Base-by-base conservation (phyloP, 257 asterid species). In the Scutellaria minor region DNA sequence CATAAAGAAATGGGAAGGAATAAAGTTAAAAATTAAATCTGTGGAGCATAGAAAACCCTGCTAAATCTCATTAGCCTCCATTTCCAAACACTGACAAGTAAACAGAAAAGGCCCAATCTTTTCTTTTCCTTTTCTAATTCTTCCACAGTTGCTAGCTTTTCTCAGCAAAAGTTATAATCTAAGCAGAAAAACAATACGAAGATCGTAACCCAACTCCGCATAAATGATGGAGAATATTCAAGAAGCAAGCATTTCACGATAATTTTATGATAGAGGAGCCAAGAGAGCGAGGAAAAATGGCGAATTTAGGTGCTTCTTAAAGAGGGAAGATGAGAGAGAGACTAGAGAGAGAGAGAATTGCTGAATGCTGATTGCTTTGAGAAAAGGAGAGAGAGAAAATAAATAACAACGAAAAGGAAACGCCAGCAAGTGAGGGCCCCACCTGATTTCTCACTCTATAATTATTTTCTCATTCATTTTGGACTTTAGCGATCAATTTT, bases 51-150 rank as follows among this genome's bases (percentile, higher is more conserved):
- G 12, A 64, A 77, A 56, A 52, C 61, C 48, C 79, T 78, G 80
- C 73, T 81, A 78, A 77, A 85, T 79, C 80, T 85, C 90, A 77
- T 83, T 63, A 41, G 86, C 88, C 71, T 85, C 88, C 88, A 85
- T 85, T 73, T 77, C 3, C 46, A 39, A 65, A 77, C 69, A 54
- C 64, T 51, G 54, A 64, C 63, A 18, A 9, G 37, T 6, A 78
- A 62, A 54, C 31, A 73, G n/a, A 57, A 64, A 76, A 74, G 62
- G 14, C 78, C 65, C 85, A 53, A 74, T 79, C 79, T 78, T 78
- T 74, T 27, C 66, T 62, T 61, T 27, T 64, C 13, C 9, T 74
- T 45, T 14, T 60, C 14, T n/a, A 37, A 73, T 35, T 5, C 20
- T 37, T 42, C 24, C n/a, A 46, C 56, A 71, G 50, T 64, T 68